Percentiles rank a stretch among this genome's conserved stretches.
phyloP scores from a whole-genome alignment of 2,329 filamentous ascomycete genomes.

The Tolypocladium sp. region DNA sequence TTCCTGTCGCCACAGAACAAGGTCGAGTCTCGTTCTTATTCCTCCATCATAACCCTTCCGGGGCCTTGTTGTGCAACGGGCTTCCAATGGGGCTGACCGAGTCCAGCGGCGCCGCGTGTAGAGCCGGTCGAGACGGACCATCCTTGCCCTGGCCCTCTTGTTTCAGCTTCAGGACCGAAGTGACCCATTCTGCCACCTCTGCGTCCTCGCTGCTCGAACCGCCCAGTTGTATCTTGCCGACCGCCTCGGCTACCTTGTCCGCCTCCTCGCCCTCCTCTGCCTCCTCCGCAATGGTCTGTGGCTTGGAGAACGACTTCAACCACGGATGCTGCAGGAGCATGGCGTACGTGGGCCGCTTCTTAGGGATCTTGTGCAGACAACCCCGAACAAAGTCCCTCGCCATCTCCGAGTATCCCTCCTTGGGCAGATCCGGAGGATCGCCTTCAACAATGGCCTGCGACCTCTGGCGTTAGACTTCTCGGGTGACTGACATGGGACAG shows the following conservation, averaged over 20 bases:
- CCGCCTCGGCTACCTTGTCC: conserved; percentile 31
- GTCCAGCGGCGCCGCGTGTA: conserved; percentile 82
- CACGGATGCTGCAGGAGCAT: conserved; percentile 85
- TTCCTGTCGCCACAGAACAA: background rate
- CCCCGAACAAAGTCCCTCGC: conserved; percentile 81
- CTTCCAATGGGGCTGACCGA: conserved; percentile 49
- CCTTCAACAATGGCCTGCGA: conserved; percentile 90
- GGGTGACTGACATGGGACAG: background rate
- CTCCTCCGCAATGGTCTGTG: conserved; percentile 63
- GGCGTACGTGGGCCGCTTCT: conserved; percentile 85
- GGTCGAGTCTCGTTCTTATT: background rate
- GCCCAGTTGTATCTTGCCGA: conserved; percentile 32
- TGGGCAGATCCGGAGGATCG: conserved; percentile 81
- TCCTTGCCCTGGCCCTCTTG: conserved; percentile 41
- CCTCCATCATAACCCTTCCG: background rate
- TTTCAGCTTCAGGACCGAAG: conserved; percentile 50
- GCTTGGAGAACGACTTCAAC: conserved; percentile 68
- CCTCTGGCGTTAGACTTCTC: conserved; percentile 1
- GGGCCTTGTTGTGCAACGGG: conserved; percentile 13
- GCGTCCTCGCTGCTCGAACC: conserved; percentile 47
- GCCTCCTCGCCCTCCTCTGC: conserved; percentile 52
- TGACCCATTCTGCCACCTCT: conserved; percentile 84
- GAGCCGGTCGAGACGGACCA: conserved; percentile 59
- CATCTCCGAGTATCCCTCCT: conserved; percentile 65
- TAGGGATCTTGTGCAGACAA: conserved; percentile 88